Evolutionary conservation across 768 basidiomycete species (phyloP), one percentile per base, ranked within the genome.

Genomic region (Mycena haematopus): DNA sequence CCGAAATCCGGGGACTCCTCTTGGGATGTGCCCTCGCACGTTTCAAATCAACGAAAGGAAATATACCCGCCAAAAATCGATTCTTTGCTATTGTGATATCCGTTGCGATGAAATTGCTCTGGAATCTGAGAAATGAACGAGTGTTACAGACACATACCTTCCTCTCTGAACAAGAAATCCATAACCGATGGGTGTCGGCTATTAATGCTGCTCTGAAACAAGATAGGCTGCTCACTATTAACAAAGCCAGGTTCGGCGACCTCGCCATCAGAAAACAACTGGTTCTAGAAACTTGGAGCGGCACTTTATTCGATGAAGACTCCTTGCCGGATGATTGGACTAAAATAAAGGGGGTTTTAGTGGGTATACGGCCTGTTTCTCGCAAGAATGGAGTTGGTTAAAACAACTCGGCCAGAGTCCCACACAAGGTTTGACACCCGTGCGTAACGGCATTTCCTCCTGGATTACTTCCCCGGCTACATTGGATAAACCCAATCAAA

Each of bases 61-160:
- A 5, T 15, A 49, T 47, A 11, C 22, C 52, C 3, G 52, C 22
- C 24, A 54, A 54, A 29, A 54, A 54, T 54, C 40, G 38, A 42
- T 54, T 54, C 38, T 54, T 53, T 14, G 6, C 45, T 3, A 46
- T 46, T 14, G 4, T 25, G 2, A 13, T 46, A 3, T 46, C 24
- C 6, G 6, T 6, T 8, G 22, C 45, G 6, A 46, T 46, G 45
- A 6, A 14, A 8, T 9, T 46, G 25, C 9, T 46, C 25, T 49
- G 47, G 47, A 49, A 25, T 13, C 47, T 49, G 7, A 27, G 47
- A 13, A 49, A 49, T 19, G 25, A 49, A 19, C 3, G 47, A 19
- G 15, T 49, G 2, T 49, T 49, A 29, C 25, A 49, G 7, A 27
- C 47, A 22, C n/a, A 45, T 11, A 22, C 1, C 3, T 9, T 9